Evolutionary conservation across 345 rosid species (phyloP), one percentile per base, ranked within the genome.

Genomic region (Barbarea vulgaris): DNA sequence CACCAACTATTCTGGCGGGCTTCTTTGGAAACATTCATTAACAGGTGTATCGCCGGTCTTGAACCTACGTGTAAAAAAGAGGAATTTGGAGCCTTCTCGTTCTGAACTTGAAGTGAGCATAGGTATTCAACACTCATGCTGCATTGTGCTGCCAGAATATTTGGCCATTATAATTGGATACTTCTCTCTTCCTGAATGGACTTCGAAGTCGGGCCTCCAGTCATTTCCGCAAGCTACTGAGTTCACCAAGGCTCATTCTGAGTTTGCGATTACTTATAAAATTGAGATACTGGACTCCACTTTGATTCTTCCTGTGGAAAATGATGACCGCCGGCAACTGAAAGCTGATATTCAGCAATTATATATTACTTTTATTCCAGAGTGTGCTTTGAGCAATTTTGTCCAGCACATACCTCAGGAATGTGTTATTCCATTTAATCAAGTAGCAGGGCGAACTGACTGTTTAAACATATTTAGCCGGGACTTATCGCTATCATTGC

Each of bases 101-200:
- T 79, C 89, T 44, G 81, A 83, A 72, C 77, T 88, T 82, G 96
- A 93, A 85, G 85, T 93, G 66, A 88, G 91, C 83, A 77, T 89
- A 53, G 91, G 96, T 59, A 70, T 93, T 80, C 97, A 93, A 80
- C 94, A 91, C 79, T 78, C 87, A n/a, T 85, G 83, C 81, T 93
- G 94, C 81, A 76, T 85, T 78, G 67, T 93, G 54, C 90, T 83
- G 6, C 76, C 90, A n/a, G 89, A 91, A 61, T 91, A 80, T 87
- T 56, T 93, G 80, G 91, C 96, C 68, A 80, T 89, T 69, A 53
- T 93, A 67, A 88, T 88, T 64, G 97, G 97, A 53, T 93, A 93
- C 77, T 91, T 91, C 78, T 85, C 91, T 37, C 82, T 88, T 83
- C 88, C 90, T 50, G 97, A 87, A 63, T 91, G 98, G 98, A 82